phyloP scores from a whole-genome alignment of 805 yeast species.

The Millerozyma miso region DNA sequence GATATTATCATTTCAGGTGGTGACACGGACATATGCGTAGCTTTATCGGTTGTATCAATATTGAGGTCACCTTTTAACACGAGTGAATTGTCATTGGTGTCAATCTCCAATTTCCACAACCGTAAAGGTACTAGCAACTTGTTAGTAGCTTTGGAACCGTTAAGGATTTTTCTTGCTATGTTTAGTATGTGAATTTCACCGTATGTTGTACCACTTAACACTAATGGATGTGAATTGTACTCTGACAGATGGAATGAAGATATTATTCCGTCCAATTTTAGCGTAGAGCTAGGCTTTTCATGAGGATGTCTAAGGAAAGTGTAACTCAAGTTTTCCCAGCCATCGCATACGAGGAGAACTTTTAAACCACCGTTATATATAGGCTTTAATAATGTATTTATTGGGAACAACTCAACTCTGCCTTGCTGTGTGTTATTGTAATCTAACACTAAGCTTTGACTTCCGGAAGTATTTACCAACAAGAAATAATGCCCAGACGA shows the following conservation, averaged over 20 bases:
- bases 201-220: conserved; percentile 27
- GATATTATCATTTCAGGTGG: conserved; percentile 51
- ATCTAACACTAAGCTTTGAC: conserved; percentile 19
- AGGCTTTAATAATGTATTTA: conserved; percentile 24
- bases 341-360: conserved; percentile 21
- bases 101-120: conserved; percentile 26
- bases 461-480: conserved; percentile 28
- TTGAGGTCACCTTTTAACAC: conserved; percentile 25
- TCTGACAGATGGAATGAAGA: conserved; percentile 26
- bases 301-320: conserved; percentile 30
- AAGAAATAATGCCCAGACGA: conserved; percentile 16
- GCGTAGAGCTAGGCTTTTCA: conserved; percentile 26
- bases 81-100: conserved; percentile 10
- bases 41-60: conserved; percentile 25
- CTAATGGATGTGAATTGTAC: conserved; percentile 35
- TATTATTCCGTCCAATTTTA: conserved; percentile 29
- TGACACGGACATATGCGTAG: conserved; percentile 29
- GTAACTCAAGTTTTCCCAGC: conserved; percentile 26
- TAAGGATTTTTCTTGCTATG: conserved; percentile 33
- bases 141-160: conserved; percentile 30
- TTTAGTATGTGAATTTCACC: conserved; percentile 37
- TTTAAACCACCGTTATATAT: conserved; percentile 24
- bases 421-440: conserved; percentile 27
- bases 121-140: conserved; percentile 38
- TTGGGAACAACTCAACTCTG: conserved; percentile 19